Percentiles rank a stretch among this genome's conserved stretches.
These are phyloP conservation scores for Solanum ossicruentum DNA, from an alignment of 257 asterid species.

Conservation along the genomic window DNA sequence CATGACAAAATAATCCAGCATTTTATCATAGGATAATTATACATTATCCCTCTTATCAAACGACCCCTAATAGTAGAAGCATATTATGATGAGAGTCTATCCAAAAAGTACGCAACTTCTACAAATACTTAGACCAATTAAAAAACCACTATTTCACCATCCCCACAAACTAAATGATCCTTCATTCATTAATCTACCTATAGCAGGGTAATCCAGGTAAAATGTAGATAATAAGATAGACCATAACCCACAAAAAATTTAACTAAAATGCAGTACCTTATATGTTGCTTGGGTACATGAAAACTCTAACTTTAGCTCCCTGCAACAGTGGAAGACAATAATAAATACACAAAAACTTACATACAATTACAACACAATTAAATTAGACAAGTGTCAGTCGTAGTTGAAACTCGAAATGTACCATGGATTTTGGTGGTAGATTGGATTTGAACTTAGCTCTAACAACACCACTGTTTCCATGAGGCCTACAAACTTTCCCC, in stretches of 20 bases:
- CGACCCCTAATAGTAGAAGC: background rate
- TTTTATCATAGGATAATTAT: background rate
- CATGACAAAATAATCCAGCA: background rate
- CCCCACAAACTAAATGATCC: too few species aligned
- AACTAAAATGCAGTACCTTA: conserved; percentile 10
- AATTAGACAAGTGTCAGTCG: background rate
- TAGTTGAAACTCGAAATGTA: background rate
- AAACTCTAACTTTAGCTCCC: conserved; percentile 12
- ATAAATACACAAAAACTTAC: background rate
- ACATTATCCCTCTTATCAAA: background rate
- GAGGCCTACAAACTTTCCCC: conserved; percentile 82
- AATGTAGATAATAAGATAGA: background rate
- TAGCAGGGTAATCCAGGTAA: background rate
- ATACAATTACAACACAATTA: background rate
- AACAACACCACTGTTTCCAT: conserved; percentile 21
- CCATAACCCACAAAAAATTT: background rate
- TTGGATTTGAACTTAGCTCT: conserved; percentile 4
- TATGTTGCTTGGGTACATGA: conserved; percentile 28
- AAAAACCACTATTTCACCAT: background rate
- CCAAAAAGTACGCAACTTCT: background rate
- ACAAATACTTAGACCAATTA: background rate
- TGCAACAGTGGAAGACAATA: background rate
- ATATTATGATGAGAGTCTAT: background rate
- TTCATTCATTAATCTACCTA: background rate
- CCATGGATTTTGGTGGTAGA: conserved; percentile 9